Evolutionary conservation across 345 rosid species (phyloP), one percentile per base, ranked within the genome.

Genomic region (Camelina sativa): DNA sequence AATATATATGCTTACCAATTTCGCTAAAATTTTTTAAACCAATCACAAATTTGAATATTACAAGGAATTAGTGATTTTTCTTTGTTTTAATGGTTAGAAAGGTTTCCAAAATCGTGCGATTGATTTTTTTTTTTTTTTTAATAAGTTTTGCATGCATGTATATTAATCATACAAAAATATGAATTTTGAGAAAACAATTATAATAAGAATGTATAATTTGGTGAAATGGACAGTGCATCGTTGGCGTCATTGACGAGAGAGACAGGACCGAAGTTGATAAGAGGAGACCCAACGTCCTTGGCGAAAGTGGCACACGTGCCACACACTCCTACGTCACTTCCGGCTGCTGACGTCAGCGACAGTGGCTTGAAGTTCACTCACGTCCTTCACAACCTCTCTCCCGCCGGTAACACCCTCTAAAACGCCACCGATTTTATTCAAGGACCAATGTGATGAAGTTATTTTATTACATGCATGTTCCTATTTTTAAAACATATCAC

Each of bases 331-430:
- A 62, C 65, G 19, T 80, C 78, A 74, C 57, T 74, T 7, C 89
- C 96, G 8, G 56, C 90, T 47, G 82, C 91, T 70, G 84, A 83
- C 70, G 87, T 84, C 80, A 92, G 96, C 19, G 99, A 95, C 80
- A 95, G 99, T 65, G 71, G 84, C 52, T 80, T 95, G 80, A 95
- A 95, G 69, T 95, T 92, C 84, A 95, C 99, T 12, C 99, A 92
- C 55, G 80, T 95, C 63, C 97, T 95, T 60, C 92, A 92, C 86
- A 95, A 95, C 71, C 97, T 95, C 30, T 89, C 97, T 32, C 99
- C 99, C 8, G 99, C 92, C 22, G 98, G 98, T 90, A 82, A 37
- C 16, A 38, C n/a, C 20, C 40, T 11, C 13, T 9, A 19, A 60
- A 38, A 62, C 63, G 53, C 23, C 15, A 48, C 40, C 57, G 34